A percentile compares a stretch with the other conserved stretches of the same genome.
Conservation (phyloP, 352 stramenopile species). For the Blastocystis sp. region DNA sequence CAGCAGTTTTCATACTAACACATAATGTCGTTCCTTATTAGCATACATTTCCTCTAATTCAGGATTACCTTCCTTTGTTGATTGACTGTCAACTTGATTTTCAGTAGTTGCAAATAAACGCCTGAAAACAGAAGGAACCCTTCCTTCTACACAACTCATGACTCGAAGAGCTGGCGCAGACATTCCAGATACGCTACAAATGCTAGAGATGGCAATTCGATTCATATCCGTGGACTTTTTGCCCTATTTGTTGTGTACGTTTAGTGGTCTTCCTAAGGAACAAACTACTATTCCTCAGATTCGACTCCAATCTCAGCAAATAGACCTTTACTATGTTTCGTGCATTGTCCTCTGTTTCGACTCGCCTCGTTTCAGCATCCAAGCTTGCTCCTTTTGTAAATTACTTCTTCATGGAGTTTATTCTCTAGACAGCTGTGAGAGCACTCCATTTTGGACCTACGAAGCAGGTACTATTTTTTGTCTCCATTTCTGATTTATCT, state of each 20-base stretch:
- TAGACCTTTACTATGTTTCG: conserved; percentile 41
- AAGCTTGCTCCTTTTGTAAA: conserved; percentile 37
- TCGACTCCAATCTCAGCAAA: neutral
- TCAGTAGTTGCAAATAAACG: neutral
- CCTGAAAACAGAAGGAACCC: neutral
- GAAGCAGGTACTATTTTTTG: neutral
- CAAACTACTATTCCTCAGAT: neutral
- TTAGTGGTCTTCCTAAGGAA: neutral
- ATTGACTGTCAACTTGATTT: neutral
- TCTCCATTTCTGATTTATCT: neutral
- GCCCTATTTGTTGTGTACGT: neutral
- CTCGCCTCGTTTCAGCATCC: neutral
- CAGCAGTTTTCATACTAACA: neutral
- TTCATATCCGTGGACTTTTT: neutral
- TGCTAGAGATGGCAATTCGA: neutral
- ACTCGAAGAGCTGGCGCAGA: neutral
- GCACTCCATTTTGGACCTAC: neutral
- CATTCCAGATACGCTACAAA: neutral
- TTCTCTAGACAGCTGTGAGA: neutral
- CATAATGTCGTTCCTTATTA: neutral
- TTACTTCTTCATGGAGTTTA: neutral
- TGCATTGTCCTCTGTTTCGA: neutral
- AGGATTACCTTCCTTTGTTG: neutral
- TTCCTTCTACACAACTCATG: neutral
- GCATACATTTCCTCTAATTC: neutral